Base-by-base conservation (phyloP, 768 basidiomycete genomes). In the Boletales sp. region DNA sequence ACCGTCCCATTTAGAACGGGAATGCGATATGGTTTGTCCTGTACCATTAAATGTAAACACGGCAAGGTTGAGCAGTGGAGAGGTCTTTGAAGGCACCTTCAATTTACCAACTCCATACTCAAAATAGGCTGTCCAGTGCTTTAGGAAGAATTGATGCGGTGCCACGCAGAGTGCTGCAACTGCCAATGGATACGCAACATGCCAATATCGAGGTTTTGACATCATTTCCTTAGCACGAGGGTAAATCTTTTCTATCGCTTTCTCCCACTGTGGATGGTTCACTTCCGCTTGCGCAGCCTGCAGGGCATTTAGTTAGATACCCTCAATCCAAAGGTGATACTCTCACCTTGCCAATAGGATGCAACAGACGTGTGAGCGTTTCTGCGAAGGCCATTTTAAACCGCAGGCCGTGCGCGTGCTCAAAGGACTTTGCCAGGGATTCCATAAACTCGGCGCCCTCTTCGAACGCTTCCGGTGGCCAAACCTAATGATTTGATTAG, bases 201-300 rank as follows among this genome's bases (percentile, higher is more conserved):
- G 76, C 92, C 94, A 94, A 66, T 97, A 97, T 17, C 91, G 81
- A 9, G 87, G 89, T 66, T 95, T 95, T 35, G 77, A 72, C 74
- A 89, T 84, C 85, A 94, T 87, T 47, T 90, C 88, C 53, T 80
- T 78, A 2, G 88, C 87, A 62, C 86, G 90, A 2, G 87, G 86
- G 63, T 83, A 84, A 31, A 94, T 90, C 12, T 78, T 72, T 64
- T 93, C 87, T 29, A 94, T 87, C 0, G 94, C 93, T 64, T 90
- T 92, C 6, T 86, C 90, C 94, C 94, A 97, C 57, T 88, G 78
- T 0, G 94, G 94, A 66, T 94, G 87, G 59, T 97, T 97, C 43
- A 94, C 93, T 70, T 97, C 94, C 7, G 91, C 94, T 70, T 94
- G 92, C 0, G 91, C 94, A 35, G 87, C 94, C 89, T 94, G 43